Conservation (phyloP, 768 basidiomycete species). For the Leccinellum rugosiceps region DNA sequence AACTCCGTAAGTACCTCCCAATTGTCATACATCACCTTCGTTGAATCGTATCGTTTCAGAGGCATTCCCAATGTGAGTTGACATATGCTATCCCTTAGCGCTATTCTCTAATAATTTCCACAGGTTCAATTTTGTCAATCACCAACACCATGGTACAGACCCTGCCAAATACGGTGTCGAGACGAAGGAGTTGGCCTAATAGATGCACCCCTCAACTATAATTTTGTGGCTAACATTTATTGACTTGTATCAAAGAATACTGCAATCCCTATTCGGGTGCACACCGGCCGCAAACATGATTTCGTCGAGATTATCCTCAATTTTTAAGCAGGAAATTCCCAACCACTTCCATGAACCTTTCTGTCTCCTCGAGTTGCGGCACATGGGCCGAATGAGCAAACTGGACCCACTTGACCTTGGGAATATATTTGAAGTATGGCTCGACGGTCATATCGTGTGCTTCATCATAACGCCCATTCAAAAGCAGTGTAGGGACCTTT, state of each 20-base stretch:
- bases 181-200: constrained; percentile 25
- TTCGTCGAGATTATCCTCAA: neutral
- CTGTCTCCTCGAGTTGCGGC: constrained; percentile 37
- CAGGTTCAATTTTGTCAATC: constrained; percentile 96
- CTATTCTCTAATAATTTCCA: constrained; percentile 6
- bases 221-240: neutral
- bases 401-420: constrained; percentile 35
- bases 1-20: constrained; percentile 63
- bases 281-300: neutral
- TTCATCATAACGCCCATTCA: constrained; percentile 38
- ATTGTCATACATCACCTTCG: constrained; percentile 1
- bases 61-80: constrained; percentile 68
- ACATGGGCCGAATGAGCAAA: constrained; percentile 37
- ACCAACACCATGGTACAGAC: constrained; percentile 82
- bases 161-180: constrained; percentile 69
- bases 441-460: constrained; percentile 32
- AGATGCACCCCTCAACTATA: constrained; percentile 11
- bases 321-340: constrained; percentile 27
- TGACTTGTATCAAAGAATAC: neutral
- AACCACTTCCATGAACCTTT: constrained; percentile 32
- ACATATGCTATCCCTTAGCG: neutral
- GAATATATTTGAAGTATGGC: constrained; percentile 33
- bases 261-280: neutral
- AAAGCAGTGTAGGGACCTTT: constrained; percentile 31
- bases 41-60: constrained; percentile 38